Evolutionary conservation across 1,139 yeast species (phyloP).

Genomic region (Pichia sp.): DNA sequence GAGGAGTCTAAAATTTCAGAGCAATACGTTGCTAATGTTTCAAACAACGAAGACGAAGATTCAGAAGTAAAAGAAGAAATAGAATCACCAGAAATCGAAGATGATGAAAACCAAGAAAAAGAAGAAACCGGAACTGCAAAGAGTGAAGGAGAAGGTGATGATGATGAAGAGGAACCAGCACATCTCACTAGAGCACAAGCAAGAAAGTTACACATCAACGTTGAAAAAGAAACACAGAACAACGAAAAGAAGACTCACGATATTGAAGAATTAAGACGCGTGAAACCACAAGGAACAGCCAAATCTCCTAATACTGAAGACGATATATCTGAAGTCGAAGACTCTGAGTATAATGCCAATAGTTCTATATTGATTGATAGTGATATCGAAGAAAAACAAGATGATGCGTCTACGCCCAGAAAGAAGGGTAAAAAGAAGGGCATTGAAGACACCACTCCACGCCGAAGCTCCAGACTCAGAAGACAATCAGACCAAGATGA

Average conservation of each 20-base stretch:
- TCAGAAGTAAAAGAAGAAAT: slow-evolving; percentile 8
- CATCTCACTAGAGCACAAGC: slow-evolving; percentile 19
- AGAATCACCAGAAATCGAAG: neutral
- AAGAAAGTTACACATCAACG: slow-evolving; percentile 12
- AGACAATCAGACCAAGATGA: slow-evolving; percentile 16
- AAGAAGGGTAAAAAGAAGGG: slow-evolving; percentile 3
- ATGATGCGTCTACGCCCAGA: slow-evolving; percentile 7
- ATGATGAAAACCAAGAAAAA: slow-evolving; percentile 1
- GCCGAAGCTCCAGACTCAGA: slow-evolving; percentile 16
- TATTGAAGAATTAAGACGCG: slow-evolving; percentile 8
- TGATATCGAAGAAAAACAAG: slow-evolving; percentile 10
- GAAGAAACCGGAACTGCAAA: neutral
- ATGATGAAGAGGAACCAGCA: slow-evolving; percentile 18
- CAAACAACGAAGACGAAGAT: slow-evolving; percentile 9
- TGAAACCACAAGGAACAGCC: neutral
- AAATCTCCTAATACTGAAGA: neutral
- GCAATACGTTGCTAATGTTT: slow-evolving; percentile 10
- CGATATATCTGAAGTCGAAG: slow-evolving; percentile 3
- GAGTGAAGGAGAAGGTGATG: slow-evolving; percentile 6
- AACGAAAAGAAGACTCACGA: slow-evolving; percentile 10
- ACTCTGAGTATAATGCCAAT: slow-evolving; percentile 3
- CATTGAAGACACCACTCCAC: slow-evolving; percentile 15
- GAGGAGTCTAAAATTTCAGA: too few relatives aligned
- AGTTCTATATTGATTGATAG: neutral
- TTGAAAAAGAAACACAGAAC: slow-evolving; percentile 13